phyloP scores from a whole-genome alignment of 176 grass and related monocot genomes.

The Chrysopogon serrulatus region DNA sequence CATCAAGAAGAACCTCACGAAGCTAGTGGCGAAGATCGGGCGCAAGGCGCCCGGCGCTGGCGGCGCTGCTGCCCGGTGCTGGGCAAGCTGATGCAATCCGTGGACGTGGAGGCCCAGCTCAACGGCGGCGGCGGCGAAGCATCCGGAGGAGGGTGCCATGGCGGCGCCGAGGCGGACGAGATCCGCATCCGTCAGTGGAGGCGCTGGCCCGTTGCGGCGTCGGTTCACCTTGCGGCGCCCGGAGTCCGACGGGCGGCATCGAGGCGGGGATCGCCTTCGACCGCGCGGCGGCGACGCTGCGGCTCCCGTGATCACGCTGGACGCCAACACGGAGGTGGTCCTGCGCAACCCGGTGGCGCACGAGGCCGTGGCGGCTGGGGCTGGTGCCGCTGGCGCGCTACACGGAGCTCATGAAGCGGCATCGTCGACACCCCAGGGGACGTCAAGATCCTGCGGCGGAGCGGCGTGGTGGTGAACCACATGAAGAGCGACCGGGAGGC shows the following conservation, averaged over 20 bases:
- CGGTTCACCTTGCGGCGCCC: slow-evolving; percentile 9
- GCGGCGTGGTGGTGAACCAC: slow-evolving; percentile 40
- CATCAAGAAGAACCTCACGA: slow-evolving; percentile 26
- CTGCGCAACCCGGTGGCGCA: slow-evolving; percentile 69
- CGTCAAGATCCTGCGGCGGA: slow-evolving; percentile 43
- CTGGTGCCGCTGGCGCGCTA: slow-evolving; percentile 54
- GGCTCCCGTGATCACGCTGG: slow-evolving; percentile 20
- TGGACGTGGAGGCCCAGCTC: not conserved
- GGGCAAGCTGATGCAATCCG: not conserved
- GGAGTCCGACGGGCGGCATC: slow-evolving; percentile 28
- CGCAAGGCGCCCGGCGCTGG: not conserved
- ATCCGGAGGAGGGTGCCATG: not conserved
- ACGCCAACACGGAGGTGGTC: slow-evolving; percentile 29
- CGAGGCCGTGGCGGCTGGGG: slow-evolving; percentile 35
- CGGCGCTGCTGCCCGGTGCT: not conserved
- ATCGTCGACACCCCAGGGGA: slow-evolving; percentile 64
- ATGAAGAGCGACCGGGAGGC: slow-evolving; percentile 59
- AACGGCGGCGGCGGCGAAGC: not conserved
- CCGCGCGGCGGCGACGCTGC: not conserved
- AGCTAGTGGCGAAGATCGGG: not conserved
- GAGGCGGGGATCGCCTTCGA: not conserved
- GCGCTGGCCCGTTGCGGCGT: not conserved
- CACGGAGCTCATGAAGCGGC: slow-evolving; percentile 72
- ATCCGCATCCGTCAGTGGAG: not conserved
- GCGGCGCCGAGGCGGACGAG: not conserved